Conservation (phyloP, 2,329 filamentous ascomycete genomes). For the Xenoacremonium recifei region DNA sequence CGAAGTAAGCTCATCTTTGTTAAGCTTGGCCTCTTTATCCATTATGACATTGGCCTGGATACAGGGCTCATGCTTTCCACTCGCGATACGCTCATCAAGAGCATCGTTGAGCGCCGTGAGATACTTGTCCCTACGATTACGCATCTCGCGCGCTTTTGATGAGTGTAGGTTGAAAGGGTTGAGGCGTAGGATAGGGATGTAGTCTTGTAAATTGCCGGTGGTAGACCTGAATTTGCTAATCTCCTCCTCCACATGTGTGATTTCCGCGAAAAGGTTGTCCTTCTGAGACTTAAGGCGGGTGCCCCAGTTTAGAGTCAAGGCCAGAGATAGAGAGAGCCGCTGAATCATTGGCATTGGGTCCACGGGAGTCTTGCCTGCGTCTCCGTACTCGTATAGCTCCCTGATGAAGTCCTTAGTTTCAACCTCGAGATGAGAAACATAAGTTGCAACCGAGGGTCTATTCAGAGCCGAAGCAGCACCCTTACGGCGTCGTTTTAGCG, state of each 20-base stretch:
- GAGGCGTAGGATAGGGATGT: slow-evolving; percentile 56
- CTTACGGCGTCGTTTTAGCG: slow-evolving; percentile 61
- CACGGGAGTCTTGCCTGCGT: slow-evolving; percentile 50
- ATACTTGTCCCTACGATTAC: slow-evolving; percentile 59
- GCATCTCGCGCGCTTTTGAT: slow-evolving; percentile 57
- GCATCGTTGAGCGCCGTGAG: slow-evolving; percentile 55
- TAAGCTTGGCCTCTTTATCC: slow-evolving; percentile 62
- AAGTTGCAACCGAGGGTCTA: slow-evolving; percentile 61
- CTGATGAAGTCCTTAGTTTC: slow-evolving; percentile 63
- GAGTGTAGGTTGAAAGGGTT: slow-evolving; percentile 62
- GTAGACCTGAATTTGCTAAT: slow-evolving; percentile 59
- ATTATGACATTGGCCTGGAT: slow-evolving; percentile 67
- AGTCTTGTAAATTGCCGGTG: slow-evolving; percentile 61
- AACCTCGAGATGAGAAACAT: slow-evolving; percentile 60
- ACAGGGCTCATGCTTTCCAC: slow-evolving; percentile 60
- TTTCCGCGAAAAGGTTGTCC: slow-evolving; percentile 60
- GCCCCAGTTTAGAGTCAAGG: slow-evolving; percentile 66
- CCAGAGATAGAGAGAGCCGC: slow-evolving; percentile 59
- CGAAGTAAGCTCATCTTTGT: slow-evolving; percentile 60
- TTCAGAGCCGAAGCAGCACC: slow-evolving; percentile 65
- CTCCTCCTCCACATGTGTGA: slow-evolving; percentile 61
- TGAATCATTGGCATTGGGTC: slow-evolving; percentile 70
- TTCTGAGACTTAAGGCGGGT: slow-evolving; percentile 58
- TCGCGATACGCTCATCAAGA: slow-evolving; percentile 59
- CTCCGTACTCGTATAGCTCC: slow-evolving; percentile 58